Percentiles rank a stretch among this genome's conserved stretches.
phyloP scores from a whole-genome alignment of 768 basidiomycete species.

The Fistulinella prunicolor region DNA sequence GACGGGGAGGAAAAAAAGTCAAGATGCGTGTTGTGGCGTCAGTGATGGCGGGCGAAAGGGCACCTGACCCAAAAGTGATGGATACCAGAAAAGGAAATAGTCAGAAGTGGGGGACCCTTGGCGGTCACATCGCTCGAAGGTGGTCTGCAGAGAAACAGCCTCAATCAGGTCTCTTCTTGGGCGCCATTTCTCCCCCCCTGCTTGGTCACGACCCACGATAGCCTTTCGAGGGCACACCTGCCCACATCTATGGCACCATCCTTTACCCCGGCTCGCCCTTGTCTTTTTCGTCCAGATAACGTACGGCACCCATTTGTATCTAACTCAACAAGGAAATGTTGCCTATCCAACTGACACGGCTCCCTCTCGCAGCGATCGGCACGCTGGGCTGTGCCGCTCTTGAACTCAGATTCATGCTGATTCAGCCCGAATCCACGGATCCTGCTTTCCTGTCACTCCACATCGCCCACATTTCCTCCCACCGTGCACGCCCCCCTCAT shows the following conservation, averaged over 20 bases:
- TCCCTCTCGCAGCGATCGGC: conserved; percentile 30
- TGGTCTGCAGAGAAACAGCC: conserved; percentile 17
- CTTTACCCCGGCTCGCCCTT: conserved; percentile 7
- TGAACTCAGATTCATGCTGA: conserved; percentile 27
- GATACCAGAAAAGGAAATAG: conserved; percentile 17
- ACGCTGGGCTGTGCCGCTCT: conserved; percentile 23
- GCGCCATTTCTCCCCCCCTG: conserved; percentile 23
- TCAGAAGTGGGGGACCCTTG: conserved; percentile 19
- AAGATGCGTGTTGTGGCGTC: conserved; percentile 38
- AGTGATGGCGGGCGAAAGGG: conserved; percentile 34
- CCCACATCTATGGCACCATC: conserved; percentile 23
- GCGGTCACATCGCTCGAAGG: conserved; percentile 33
- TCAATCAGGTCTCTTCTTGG: conserved; percentile 20
- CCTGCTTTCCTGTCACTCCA: conserved; percentile 3
- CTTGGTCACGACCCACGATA: conserved; percentile 28
- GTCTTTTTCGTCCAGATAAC: conserved; percentile 26
- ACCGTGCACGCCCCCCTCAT: conserved; percentile 3
- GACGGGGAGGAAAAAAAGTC: conserved; percentile 21
- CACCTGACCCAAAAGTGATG: conserved; percentile 29
- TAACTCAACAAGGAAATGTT: conserved; percentile 31
- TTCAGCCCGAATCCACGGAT: conserved; percentile 18
- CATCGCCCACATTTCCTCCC: conserved; percentile 3
- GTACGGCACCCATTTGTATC: conserved; percentile 31
- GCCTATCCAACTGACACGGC: conserved; percentile 32
- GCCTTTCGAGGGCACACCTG: conserved; percentile 30